Evolutionary conservation across 1,139 yeast genomes (phyloP), one percentile per base, ranked within the genome.

Genomic region (Yamadazyma pseudoaaseri): DNA sequence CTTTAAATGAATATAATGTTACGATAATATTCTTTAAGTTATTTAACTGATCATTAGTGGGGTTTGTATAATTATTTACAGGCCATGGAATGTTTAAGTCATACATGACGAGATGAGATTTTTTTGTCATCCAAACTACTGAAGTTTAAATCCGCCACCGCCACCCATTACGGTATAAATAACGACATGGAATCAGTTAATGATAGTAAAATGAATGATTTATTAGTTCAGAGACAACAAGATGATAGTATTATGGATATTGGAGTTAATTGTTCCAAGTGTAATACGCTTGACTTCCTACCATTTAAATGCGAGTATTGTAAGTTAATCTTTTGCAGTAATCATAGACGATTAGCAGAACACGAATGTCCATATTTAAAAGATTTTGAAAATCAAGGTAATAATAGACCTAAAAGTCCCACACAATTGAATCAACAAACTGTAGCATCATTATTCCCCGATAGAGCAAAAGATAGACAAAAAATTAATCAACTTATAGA

Each of bases 41-140:
- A 1, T 51, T 49, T 5, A 80, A 47, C 38, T 80, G 76, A 8
- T 54, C 48, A 2, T 56, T 43, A 0, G 71, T 52, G 1, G 79
- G 73, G 18, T 60, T 46, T 3, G 58, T 45, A 52, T 74, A 80
- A 44, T 70, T 65, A 29, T 58, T 52, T 34, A 70, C 76, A 1
- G 96, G 95, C 92, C 95, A 89, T 14, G 80, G 79, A 4, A 89
- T 81, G 54, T 89, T 89, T 42, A 89, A 66, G 60, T 89, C 97
- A 44, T 78, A 81, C 49, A 57, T 42, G 13, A 22, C 15, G 18
- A 16, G 30, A 31, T 22, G 20, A 18, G 20, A 18, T 18, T 18
- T 18, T 18, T 9, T 22, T 6, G 25, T 22, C 6, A 7, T 22
- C 11, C 25, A 9, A 22, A 8, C n/a, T n/a, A n/a, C n/a, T n/a